A percentile compares a stretch with the other conserved stretches of the same genome.
Conservation (phyloP, 2,329 filamentous ascomycete species). For the Penicillium concentricum region DNA sequence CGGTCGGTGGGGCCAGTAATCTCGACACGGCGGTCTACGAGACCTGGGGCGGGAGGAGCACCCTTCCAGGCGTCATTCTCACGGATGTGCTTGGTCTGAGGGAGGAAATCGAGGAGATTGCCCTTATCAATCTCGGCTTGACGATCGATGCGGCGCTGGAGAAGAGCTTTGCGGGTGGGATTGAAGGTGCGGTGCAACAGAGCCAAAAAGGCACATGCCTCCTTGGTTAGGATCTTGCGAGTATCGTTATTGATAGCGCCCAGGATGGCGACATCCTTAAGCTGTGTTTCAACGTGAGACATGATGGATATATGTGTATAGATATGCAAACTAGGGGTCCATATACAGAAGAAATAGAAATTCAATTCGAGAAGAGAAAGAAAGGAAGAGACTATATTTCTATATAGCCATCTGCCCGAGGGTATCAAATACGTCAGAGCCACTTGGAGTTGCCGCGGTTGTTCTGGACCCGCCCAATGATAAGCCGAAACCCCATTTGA, state of each 20-base stretch:
- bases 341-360: neutral
- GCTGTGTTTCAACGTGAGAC: conserved; percentile 70
- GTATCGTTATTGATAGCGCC: conserved; percentile 74
- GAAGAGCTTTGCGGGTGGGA: conserved; percentile 77
- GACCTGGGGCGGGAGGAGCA: conserved; percentile 83
- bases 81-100: conserved; percentile 92
- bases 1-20: conserved; percentile 96
- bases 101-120: conserved; percentile 85
- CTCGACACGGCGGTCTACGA: conserved; percentile 91
- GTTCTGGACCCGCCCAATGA: conserved; percentile 13
- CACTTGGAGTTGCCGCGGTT: conserved; percentile 20
- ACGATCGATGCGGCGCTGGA: conserved; percentile 80
- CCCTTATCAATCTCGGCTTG: conserved; percentile 94
- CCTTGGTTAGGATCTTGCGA: conserved; percentile 86
- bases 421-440: conserved; percentile 23
- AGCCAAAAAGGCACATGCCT: conserved; percentile 87
- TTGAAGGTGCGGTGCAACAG: conserved; percentile 96
- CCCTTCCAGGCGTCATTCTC: conserved; percentile 94
- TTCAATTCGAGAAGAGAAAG: neutral
- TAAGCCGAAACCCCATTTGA: conserved; percentile 4
- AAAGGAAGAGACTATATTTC: conserved; percentile 1
- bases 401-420: conserved; percentile 25
- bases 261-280: conserved; percentile 84
- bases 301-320: conserved; percentile 43
- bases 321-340: neutral